Conservation (phyloP, 2,329 filamentous ascomycete genomes). For the Colletotrichum viniferum region DNA sequence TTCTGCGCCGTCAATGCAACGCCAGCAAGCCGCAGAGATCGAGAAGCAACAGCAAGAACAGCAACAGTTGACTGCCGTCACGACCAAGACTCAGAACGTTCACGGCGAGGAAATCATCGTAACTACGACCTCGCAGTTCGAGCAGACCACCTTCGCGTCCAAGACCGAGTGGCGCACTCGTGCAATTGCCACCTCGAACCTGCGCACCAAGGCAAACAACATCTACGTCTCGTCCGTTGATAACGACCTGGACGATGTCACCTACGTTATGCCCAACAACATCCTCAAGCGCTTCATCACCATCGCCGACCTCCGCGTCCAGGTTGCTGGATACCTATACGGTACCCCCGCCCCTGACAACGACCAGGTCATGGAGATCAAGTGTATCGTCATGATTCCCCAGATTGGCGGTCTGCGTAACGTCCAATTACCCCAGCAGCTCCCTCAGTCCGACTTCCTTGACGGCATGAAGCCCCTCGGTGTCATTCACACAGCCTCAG, state of each 20-base stretch:
- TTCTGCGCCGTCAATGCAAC: conserved; percentile 94
- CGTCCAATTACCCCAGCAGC: conserved; percentile 85
- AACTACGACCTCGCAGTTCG: conserved; percentile 96
- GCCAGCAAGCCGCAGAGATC: conserved; percentile 97
- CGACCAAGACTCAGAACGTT: conserved; percentile 97
- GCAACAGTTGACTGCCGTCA: conserved; percentile 93
- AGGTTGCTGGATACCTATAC: conserved; percentile 95
- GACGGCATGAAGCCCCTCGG: conserved; percentile 87
- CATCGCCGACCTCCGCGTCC: conserved; percentile 92
- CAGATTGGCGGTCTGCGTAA: conserved; percentile 94
- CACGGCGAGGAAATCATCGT: conserved; percentile 98
- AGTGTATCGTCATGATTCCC: conserved; percentile 95
- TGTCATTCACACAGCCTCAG: conserved; percentile 93
- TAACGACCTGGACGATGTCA: conserved; percentile 87
- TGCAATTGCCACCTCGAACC: conserved; percentile 94
- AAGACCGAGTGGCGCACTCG: conserved; percentile 99
- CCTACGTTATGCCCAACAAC: conserved; percentile 99
- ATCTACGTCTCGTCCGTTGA: conserved; percentile 98
- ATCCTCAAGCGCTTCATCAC: conserved; percentile 98
- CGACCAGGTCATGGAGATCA: conserved; percentile 94
- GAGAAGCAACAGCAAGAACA: conserved; percentile 99
- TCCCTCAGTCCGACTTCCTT: conserved; percentile 92
- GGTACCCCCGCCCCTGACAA: conserved; percentile 92
- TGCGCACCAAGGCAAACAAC: conserved; percentile 93
- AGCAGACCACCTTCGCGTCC: conserved; percentile 96